Evolutionary conservation across 345 rosid species (phyloP).

Genomic region (Punica granatum): DNA sequence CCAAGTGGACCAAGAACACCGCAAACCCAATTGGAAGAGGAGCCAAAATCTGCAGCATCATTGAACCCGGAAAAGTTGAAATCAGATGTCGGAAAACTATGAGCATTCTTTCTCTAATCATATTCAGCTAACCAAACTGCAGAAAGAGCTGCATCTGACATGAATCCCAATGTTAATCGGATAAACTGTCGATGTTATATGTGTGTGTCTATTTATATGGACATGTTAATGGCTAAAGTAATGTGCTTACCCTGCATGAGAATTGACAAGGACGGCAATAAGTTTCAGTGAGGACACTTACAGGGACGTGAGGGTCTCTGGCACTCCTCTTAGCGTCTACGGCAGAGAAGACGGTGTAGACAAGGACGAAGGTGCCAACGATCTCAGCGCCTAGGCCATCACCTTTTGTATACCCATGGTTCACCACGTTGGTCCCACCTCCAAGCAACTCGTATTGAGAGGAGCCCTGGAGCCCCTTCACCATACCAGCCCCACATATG

Average conservation of each 20-base stretch:
- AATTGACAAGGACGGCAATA: too few relatives aligned
- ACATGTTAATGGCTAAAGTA: too few relatives aligned
- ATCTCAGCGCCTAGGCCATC: conserved; percentile 71
- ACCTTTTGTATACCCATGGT: conserved; percentile 59
- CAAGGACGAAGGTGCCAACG: conserved; percentile 59
- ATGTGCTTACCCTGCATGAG: too few relatives aligned
- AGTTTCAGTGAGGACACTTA: conserved; percentile 13
- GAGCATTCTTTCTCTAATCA: not conserved
- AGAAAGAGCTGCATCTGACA: not conserved
- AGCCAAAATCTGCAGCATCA: conserved; percentile 43
- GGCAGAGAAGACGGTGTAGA: conserved; percentile 70
- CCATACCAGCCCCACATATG: conserved; percentile 68
- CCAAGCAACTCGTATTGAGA: conserved; percentile 15
- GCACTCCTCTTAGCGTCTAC: conserved; percentile 75
- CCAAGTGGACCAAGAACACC: conserved; percentile 66
- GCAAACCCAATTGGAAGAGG: conserved; percentile 74
- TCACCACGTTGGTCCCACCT: conserved; percentile 61
- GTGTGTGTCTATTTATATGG: too few relatives aligned
- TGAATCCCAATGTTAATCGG: too few relatives aligned
- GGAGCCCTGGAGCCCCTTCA: conserved; percentile 42
- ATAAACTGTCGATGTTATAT: too few relatives aligned
- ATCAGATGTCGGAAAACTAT: not conserved
- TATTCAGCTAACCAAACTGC: not conserved
- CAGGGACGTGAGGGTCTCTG: conserved; percentile 76
- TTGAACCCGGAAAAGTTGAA: not conserved